Conservation (phyloP, 148 eudicot genomes). For the Talinum fruticosum region DNA sequence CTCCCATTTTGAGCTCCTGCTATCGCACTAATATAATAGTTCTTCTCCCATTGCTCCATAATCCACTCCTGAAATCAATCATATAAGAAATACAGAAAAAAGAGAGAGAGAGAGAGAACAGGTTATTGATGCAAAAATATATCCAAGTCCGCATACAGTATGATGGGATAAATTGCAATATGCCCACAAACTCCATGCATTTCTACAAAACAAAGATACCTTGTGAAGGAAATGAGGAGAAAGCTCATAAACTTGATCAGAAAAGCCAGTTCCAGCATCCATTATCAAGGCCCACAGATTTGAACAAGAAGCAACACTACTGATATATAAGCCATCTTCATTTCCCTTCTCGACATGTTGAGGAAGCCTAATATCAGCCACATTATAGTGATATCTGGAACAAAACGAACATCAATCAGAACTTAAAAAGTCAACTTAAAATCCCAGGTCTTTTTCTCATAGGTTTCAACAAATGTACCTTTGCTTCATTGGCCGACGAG, state of each 20-base stretch:
- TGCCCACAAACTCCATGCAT: neutral
- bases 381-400: conserved; percentile 89
- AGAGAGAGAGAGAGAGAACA: neutral
- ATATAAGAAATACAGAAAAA: neutral
- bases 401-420: conserved; percentile 10
- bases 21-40: conserved; percentile 77
- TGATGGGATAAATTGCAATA: no score
- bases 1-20: conserved; percentile 89
- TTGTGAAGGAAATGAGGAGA: conserved; percentile 84
- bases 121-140: neutral
- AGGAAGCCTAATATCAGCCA: conserved; percentile 70
- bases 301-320: conserved; percentile 75
- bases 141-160: neutral
- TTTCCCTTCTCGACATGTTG: conserved; percentile 89
- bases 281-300: conserved; percentile 91
- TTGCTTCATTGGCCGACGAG: conserved; percentile 94
- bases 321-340: conserved; percentile 81
- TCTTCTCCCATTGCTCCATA: conserved; percentile 97
- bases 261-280: conserved; percentile 97
- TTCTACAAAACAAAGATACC: conserved; percentile 35
- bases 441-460: neutral
- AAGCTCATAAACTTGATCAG: conserved; percentile 74
- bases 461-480: conserved; percentile 37
- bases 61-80: conserved; percentile 74
- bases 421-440: neutral